Percentiles rank a stretch among this genome's conserved stretches.
phyloP scores from a whole-genome alignment of 75 land plant genomes.

The Pinus albicaulis region DNA sequence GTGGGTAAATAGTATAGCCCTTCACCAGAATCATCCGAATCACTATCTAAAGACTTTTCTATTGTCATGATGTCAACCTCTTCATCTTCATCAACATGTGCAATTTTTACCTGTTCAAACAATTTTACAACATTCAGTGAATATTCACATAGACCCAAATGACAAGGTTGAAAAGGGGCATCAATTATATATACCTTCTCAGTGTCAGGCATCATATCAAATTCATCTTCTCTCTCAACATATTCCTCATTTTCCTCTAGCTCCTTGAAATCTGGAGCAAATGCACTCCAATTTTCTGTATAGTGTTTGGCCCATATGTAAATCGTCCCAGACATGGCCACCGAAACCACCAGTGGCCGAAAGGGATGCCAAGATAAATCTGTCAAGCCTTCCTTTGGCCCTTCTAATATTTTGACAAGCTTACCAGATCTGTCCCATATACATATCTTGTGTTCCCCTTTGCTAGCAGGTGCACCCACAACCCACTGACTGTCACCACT shows the following conservation, averaged over 20 bases:
- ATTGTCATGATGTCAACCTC: conserved; percentile 79
- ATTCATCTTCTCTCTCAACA: conserved; percentile 96
- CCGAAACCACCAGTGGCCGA: conserved; percentile 80
- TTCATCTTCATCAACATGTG: conserved; percentile 75
- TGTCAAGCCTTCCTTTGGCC: conserved; percentile 87
- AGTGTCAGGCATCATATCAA: conserved; percentile 86
- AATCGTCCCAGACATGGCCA: conserved; percentile 77
- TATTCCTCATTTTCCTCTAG: conserved; percentile 99
- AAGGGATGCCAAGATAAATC: conserved; percentile 97
- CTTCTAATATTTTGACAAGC: conserved; percentile 90
- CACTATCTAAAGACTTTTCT: conserved; percentile 81
- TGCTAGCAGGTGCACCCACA: conserved; percentile 85
- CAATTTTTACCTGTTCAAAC: conserved; percentile 61
- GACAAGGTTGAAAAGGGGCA: not conserved
- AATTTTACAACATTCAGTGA: not conserved
- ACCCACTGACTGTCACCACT: conserved; percentile 98
- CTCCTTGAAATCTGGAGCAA: conserved; percentile 99
- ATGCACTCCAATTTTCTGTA: conserved; percentile 99
- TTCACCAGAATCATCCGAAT: conserved; percentile 87
- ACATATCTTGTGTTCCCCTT: conserved; percentile 97
- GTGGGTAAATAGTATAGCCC: conserved; percentile 86
- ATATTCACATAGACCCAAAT: not conserved
- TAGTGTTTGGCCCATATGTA: conserved; percentile 99
- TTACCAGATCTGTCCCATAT: conserved; percentile 87
- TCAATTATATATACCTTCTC: conserved; percentile 62